These are phyloP conservation scores for Lippia alba DNA, from an alignment of 305 asterid genomes.

Conservation along the genomic window DNA sequence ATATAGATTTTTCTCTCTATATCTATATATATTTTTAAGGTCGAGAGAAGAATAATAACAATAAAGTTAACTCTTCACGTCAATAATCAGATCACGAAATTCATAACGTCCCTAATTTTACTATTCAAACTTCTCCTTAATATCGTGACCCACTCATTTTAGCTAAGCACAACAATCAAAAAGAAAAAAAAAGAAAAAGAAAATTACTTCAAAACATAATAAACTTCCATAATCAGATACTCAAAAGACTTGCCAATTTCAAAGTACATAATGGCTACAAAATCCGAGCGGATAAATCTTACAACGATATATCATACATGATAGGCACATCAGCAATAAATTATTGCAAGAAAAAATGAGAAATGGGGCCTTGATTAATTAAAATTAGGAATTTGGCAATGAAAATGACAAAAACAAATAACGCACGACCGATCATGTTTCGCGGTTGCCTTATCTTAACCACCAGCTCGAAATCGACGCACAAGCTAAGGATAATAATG, in stretches of 20 bases:
- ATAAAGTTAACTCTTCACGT: no score
- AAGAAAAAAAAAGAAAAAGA: no score
- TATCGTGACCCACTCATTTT: no score
- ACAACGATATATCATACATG: not conserved
- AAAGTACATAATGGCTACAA: not conserved
- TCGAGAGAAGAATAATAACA: no score
- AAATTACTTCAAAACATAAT: not conserved
- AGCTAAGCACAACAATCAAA: not conserved
- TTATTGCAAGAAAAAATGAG: not conserved
- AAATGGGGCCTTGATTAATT: conserved; percentile 31
- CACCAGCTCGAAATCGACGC: conserved; percentile 32
- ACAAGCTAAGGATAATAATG: conserved; percentile 31
- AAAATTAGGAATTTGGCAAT: conserved; percentile 19
- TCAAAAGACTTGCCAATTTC: not conserved
- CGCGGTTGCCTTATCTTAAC: conserved; percentile 43
- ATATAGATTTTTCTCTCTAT: no score
- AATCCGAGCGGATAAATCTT: not conserved
- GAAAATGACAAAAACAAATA: conserved; percentile 6
- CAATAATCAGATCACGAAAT: no score
- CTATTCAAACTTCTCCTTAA: no score
- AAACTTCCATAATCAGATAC: not conserved
- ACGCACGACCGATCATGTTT: conserved; percentile 35
- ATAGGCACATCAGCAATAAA: conserved; percentile 7
- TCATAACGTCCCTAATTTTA: no score
- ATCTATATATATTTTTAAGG: no score